Conservation (phyloP, 73 alveolate species). For the Paramecium biaurelia region DNA sequence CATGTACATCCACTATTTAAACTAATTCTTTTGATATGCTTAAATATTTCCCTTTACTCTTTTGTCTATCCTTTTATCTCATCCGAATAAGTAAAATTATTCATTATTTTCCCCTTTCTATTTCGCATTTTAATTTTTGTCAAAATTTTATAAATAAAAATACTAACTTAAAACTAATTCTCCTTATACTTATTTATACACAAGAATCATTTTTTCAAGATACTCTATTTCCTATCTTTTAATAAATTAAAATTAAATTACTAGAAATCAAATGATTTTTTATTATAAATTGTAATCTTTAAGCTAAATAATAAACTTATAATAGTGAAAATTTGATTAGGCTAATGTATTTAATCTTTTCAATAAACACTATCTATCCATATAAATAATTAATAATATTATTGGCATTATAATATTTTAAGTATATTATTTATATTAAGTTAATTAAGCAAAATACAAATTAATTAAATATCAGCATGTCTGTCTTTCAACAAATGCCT, state of each 20-base stretch:
- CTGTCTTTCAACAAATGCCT: conserved; percentile 1
- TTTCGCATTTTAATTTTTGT: conserved; percentile 10
- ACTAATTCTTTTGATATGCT: neutral
- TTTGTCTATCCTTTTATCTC: conserved; percentile 19
- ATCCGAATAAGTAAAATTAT: neutral
- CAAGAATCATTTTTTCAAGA: too few species aligned
- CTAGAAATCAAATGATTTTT: too few species aligned
- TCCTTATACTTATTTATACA: neutral
- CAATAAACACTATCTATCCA: too few species aligned
- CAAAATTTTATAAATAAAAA: neutral
- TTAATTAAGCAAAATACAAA: neutral
- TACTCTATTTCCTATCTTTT: too few species aligned
- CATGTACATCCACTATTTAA: neutral
- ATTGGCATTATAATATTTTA: too few species aligned
- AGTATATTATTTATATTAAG: too few species aligned
- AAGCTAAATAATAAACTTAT: too few species aligned
- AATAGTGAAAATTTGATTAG: too few species aligned
- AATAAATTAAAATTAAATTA: too few species aligned
- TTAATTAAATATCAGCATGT: conserved; percentile 9
- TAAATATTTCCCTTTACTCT: neutral
- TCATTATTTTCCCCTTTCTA: neutral
- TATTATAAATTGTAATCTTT: too few species aligned
- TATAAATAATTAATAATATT: too few species aligned
- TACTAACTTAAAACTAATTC: neutral
- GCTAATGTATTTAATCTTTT: too few species aligned